Base-by-base conservation (phyloP, 176 grass and related monocot genomes). In the Oryza brachyantha region DNA sequence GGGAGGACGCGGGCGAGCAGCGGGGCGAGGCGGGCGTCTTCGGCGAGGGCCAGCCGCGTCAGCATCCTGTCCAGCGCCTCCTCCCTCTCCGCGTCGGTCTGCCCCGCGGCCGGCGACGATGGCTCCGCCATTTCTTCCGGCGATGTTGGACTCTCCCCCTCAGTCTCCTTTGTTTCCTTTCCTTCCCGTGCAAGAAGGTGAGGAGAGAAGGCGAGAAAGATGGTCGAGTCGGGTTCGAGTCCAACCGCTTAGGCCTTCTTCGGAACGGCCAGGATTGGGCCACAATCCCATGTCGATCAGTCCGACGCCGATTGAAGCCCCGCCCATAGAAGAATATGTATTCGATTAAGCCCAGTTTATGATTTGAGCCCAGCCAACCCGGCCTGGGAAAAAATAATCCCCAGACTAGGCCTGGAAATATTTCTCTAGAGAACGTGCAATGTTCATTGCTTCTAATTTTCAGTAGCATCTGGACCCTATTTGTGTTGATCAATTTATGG, bases 61-160 rank as follows among this genome's bases (percentile, higher is more conserved):
- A 97, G 91, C 88, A 92, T 90, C 70, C 91, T 84, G 69, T 97
- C 94, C 64, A 97, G 86, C 41, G 84, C 74, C 21, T 89, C 91
- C 84, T 86, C 82, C 79, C 91, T 87, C 89, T 92, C 94, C 46
- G 71, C 86, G 29, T 91, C 94, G 13, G 89, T 87, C 64, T 70
- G 86, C 43, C 19, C 78, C 36, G 80, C 57, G 22, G 83, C 3
- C 26, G 85, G 4, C 29, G 79, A 43, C 40, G 87, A 43, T 26
- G 82, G 10, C 73, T 91, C 92, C 72, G 88, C 83, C 88, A 91
- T 93, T 64, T 67, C 64, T n/a, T 13, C 34, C 42, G 71, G 42
- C 22, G n/a, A 55, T 37, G 65, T 70, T 59, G 66, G 79, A 72
- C 46, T 82, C 73, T 43, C 32, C n/a, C n/a, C n/a, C n/a, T 21